Percentiles rank a stretch among this genome's conserved stretches.
phyloP scores from a whole-genome alignment of 495 filamentous ascomycete genomes.

The Xylaria flabelliformis region DNA sequence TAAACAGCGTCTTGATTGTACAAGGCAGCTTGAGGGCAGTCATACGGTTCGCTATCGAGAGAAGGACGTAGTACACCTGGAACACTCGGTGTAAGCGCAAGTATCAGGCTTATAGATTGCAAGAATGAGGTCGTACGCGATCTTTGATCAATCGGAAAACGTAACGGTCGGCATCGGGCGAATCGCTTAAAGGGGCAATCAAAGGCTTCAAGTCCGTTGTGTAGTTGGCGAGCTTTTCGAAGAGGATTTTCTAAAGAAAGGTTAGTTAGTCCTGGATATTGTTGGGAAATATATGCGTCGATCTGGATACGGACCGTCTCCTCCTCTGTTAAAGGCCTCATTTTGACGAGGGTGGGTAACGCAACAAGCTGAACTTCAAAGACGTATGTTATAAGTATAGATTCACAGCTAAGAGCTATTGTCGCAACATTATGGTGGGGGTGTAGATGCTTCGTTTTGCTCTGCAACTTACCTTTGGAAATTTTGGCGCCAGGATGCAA shows the following conservation, averaged over 20 bases:
- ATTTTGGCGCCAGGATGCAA: constrained; percentile 34
- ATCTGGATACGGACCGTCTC: constrained; percentile 54
- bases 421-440: constrained; percentile 29
- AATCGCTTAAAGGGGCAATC: constrained; percentile 32
- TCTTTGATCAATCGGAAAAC: constrained; percentile 83
- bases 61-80: constrained; percentile 82
- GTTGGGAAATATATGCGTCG: background rate
- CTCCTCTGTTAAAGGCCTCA: constrained; percentile 76
- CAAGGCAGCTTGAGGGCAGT: background rate
- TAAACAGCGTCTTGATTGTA: background rate
- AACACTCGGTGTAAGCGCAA: constrained; percentile 4
- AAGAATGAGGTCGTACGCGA: constrained; percentile 46
- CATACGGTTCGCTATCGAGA: constrained; percentile 75
- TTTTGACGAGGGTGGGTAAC: constrained; percentile 40
- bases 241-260: constrained; percentile 60
- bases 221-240: constrained; percentile 85
- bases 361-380: background rate
- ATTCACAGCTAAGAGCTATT: constrained; percentile 1
- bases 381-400: background rate
- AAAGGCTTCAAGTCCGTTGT: constrained; percentile 45
- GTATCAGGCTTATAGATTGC: background rate
- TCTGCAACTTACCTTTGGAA: constrained; percentile 43
- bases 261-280: background rate
- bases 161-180: constrained; percentile 72
- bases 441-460: constrained; percentile 18